A percentile compares a stretch with the other conserved stretches of the same genome.
Conservation (phyloP, 2,329 filamentous ascomycete species). For the Rutstroemia sp. region DNA sequence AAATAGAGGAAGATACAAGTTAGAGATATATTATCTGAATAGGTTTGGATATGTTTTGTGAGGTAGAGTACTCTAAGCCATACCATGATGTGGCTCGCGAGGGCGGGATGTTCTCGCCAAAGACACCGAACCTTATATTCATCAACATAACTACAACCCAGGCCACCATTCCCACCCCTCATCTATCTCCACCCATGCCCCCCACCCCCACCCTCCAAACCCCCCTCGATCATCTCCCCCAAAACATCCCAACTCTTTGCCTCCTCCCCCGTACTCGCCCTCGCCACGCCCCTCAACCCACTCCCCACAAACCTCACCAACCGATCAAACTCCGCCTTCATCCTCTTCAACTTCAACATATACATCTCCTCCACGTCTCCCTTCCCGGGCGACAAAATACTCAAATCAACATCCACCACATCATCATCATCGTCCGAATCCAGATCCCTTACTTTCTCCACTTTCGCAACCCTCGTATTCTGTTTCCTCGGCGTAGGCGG, state of each 20-base stretch:
- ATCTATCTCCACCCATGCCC: not conserved
- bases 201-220: slow-evolving; percentile 18
- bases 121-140: too few relatives aligned
- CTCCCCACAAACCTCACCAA: slow-evolving; percentile 63
- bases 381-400: slow-evolving; percentile 30
- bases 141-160: too few relatives aligned
- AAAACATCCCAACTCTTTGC: slow-evolving; percentile 66
- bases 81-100: too few relatives aligned
- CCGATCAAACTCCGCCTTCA: slow-evolving; percentile 56
- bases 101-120: too few relatives aligned
- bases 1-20: not conserved
- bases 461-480: slow-evolving; percentile 23
- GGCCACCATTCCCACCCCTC: not conserved
- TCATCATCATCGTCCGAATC: slow-evolving; percentile 26
- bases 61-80: too few relatives aligned
- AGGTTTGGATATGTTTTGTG: too few relatives aligned
- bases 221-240: slow-evolving; percentile 68
- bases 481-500: slow-evolving; percentile 26
- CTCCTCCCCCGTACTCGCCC: slow-evolving; percentile 56
- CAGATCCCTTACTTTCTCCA: not conserved
- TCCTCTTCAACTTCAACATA: slow-evolving; percentile 43
- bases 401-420: slow-evolving; percentile 29
- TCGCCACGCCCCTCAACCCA: slow-evolving; percentile 66
- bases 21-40: too few relatives aligned
- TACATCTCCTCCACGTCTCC: slow-evolving; percentile 35